Evolutionary conservation across 225 moss, liverwort and hornwort genomes (phyloP).

Genomic region (Pseudisothecium myosuroides): DNA sequence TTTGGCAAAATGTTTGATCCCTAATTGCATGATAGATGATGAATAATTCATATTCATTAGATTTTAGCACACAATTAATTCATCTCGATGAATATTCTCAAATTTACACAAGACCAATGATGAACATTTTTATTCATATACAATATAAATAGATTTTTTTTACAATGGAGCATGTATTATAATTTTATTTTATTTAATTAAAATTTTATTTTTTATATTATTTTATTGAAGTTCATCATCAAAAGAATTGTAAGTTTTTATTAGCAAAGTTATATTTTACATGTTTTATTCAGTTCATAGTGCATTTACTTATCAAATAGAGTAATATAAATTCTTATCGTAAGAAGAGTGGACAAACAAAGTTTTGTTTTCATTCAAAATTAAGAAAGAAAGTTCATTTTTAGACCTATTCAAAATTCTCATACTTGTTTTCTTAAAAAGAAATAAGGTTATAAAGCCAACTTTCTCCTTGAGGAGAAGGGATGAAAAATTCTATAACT

Average conservation of each 20-base stretch:
- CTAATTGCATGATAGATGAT: background rate
- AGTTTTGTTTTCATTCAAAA: background rate
- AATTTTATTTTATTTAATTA: background rate
- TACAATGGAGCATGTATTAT: background rate
- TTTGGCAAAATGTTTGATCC: background rate
- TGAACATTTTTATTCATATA: too few relatives aligned
- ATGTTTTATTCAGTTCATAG: background rate
- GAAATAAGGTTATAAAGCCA: background rate
- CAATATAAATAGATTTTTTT: background rate
- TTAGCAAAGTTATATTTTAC: background rate
- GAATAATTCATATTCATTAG: background rate
- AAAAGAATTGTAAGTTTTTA: background rate
- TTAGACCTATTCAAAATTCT: too few relatives aligned
- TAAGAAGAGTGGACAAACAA: fast-evolving
- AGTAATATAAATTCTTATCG: background rate
- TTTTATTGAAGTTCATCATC: background rate
- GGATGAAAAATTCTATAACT: background rate
- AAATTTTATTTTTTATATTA: too few relatives aligned
- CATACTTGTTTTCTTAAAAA: background rate
- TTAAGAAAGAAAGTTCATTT: background rate
- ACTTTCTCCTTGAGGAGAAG: background rate
- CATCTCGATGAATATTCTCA: too few relatives aligned
- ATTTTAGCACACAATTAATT: background rate
- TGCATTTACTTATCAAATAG: background rate
- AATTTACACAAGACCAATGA: background rate